Percentiles rank a stretch among this genome's conserved stretches.
phyloP scores from a whole-genome alignment of 169 alveolate species.

The Eimeria sp. region DNA sequence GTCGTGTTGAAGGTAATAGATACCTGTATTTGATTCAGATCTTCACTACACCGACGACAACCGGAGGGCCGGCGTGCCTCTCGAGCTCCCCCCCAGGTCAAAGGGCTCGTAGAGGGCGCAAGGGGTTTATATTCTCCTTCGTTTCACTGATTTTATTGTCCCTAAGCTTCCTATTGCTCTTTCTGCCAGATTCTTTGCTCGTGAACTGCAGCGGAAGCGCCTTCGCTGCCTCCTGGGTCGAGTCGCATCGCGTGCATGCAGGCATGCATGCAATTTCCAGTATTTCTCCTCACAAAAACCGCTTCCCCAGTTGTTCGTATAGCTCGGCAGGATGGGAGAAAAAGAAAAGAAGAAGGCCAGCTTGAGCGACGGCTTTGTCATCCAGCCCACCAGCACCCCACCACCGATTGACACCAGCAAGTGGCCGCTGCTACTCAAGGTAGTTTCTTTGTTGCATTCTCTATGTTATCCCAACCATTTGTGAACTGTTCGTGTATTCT shows the following conservation, averaged over 20 bases:
- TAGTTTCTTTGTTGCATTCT: constrained; percentile 26
- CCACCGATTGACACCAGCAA: constrained; percentile 97
- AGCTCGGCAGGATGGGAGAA: neutral
- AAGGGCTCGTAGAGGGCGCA: neutral
- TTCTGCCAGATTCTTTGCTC: neutral
- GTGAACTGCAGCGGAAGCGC: neutral
- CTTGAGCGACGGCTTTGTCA: constrained; percentile 20
- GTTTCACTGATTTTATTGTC: neutral
- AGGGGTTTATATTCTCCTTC: neutral
- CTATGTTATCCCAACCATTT: neutral
- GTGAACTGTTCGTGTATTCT: too few species aligned
- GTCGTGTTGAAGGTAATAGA: neutral
- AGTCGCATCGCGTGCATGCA: neutral
- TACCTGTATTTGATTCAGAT: neutral
- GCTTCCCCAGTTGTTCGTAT: neutral
- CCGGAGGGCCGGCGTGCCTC: neutral
- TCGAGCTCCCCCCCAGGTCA: constrained; percentile 16
- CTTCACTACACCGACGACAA: neutral
- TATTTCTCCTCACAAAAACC: neutral
- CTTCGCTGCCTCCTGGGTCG: neutral
- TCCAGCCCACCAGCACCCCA: constrained; percentile 49
- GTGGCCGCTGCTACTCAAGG: constrained; percentile 98
- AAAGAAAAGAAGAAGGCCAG: constrained; percentile 26
- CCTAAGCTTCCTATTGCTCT: neutral
- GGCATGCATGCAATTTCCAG: neutral